A percentile compares a stretch with the other conserved stretches of the same genome.
Evolutionary conservation across 1,284 basidiomycete species (phyloP).

Genomic region (Ganoderma lucidum): DNA sequence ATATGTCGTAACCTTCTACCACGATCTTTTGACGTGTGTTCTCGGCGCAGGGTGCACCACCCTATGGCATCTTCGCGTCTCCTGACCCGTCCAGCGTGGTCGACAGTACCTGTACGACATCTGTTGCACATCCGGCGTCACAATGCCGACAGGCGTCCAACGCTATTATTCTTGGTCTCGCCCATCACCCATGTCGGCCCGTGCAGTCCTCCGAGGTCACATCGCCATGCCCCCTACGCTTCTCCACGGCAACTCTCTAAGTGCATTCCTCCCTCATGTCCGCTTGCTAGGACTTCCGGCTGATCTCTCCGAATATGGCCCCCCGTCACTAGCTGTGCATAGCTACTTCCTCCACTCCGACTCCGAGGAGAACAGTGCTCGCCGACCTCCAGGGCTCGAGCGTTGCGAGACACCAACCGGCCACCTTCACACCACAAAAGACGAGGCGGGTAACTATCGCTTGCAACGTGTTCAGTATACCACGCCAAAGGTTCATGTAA

Average conservation of each 20-base stretch:
- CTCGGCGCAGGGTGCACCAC: not conserved
- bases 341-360: not conserved
- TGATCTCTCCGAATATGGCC: constrained; percentile 3
- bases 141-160: not conserved
- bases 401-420: not conserved
- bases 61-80: not conserved
- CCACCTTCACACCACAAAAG: constrained; percentile 8
- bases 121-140: not conserved
- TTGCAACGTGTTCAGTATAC: constrained; percentile 5
- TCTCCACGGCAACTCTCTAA: not conserved
- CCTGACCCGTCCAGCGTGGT: not conserved
- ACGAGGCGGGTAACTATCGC: constrained; percentile 6
- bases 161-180: not conserved
- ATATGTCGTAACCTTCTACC: constrained; percentile 4
- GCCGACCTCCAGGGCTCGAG: not conserved
- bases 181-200: not conserved
- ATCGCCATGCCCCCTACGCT: constrained; percentile 1
- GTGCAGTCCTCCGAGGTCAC: not conserved
- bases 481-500: constrained; percentile 1
- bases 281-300: not conserved
- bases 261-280: constrained; percentile 4
- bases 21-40: constrained; percentile 5
- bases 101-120: not conserved
- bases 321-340: not conserved
- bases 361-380: constrained; percentile 1